Percentiles rank a stretch among this genome's conserved stretches.
Evolutionary conservation across 1,139 yeast species (phyloP).

Genomic region (Yarrowia galli): DNA sequence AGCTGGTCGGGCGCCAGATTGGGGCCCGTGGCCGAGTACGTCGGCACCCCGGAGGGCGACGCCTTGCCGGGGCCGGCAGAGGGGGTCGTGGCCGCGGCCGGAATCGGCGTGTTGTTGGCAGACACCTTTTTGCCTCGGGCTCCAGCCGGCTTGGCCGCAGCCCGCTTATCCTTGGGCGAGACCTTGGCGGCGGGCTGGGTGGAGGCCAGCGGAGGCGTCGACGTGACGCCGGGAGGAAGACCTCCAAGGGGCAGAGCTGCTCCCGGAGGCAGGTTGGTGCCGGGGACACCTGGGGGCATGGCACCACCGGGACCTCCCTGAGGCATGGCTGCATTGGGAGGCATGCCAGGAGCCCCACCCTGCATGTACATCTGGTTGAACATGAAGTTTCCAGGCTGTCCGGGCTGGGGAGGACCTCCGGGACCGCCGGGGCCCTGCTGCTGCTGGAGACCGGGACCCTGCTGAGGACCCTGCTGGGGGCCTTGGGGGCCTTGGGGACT

Average conservation of each 20-base stretch:
- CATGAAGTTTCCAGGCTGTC: conserved; percentile 16
- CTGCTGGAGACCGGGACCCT: not conserved
- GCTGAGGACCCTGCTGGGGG: conserved; percentile 1
- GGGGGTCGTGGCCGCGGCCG: conserved; percentile 8
- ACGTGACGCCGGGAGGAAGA: not conserved
- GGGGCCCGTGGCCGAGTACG: conserved; percentile 45
- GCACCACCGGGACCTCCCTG: conserved; percentile 1
- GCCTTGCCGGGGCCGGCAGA: conserved; percentile 36
- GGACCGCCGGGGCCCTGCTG: not conserved
- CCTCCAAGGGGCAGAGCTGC: not conserved
- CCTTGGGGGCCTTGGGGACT: not conserved
- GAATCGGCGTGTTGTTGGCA: conserved; percentile 29
- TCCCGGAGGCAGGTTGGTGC: not conserved
- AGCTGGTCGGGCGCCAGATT: conserved; percentile 48
- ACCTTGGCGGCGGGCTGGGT: conserved; percentile 20
- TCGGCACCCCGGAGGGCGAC: conserved; percentile 47
- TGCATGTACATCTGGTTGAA: conserved; percentile 24
- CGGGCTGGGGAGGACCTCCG: not conserved
- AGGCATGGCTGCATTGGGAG: conserved; percentile 2
- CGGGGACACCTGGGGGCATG: not conserved
- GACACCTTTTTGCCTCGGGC: conserved; percentile 39
- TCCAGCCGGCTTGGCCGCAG: not conserved
- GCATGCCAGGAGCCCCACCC: conserved; percentile 1
- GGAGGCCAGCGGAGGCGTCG: not conserved
- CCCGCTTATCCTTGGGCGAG: conserved; percentile 34